Conservation (phyloP, 2,329 filamentous ascomycete species). For the Colletotrichum gigasporum region DNA sequence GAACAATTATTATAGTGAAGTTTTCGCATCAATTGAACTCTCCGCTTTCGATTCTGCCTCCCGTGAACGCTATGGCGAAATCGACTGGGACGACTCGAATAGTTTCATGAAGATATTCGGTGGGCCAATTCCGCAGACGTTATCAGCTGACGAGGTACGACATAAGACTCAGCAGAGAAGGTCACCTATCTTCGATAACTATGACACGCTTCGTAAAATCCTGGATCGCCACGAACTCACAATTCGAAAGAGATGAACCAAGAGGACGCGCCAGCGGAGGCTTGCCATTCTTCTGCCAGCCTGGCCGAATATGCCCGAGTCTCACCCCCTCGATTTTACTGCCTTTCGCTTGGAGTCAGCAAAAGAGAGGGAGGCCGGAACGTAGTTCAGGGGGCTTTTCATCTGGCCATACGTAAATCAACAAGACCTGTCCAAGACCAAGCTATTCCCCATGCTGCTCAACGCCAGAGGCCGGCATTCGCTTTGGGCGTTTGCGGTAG, state of each 20-base stretch:
- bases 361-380: not conserved
- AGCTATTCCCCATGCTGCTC: constrained; percentile 58
- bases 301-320: not conserved
- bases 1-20: too few species aligned
- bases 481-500: constrained; percentile 56
- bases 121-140: not conserved
- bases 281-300: not conserved
- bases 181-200: not conserved
- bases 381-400: constrained; percentile 41
- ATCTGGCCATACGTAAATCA: constrained; percentile 66
- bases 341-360: not conserved
- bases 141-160: not conserved
- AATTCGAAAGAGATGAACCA: not conserved
- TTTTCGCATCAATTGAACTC: too few species aligned
- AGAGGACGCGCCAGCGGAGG: not conserved
- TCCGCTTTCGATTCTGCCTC: too few species aligned
- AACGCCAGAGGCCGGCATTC: constrained; percentile 58
- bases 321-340: not conserved
- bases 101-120: too few species aligned
- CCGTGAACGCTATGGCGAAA: too few species aligned
- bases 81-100: too few species aligned
- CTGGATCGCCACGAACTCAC: not conserved
- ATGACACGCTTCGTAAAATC: not conserved
- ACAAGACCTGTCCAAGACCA: constrained; percentile 59
- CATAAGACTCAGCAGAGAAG: not conserved